Evolutionary conservation across 2,329 filamentous ascomycete genomes (phyloP).

Genomic region (Stachybotrys chlorohalonatus): DNA sequence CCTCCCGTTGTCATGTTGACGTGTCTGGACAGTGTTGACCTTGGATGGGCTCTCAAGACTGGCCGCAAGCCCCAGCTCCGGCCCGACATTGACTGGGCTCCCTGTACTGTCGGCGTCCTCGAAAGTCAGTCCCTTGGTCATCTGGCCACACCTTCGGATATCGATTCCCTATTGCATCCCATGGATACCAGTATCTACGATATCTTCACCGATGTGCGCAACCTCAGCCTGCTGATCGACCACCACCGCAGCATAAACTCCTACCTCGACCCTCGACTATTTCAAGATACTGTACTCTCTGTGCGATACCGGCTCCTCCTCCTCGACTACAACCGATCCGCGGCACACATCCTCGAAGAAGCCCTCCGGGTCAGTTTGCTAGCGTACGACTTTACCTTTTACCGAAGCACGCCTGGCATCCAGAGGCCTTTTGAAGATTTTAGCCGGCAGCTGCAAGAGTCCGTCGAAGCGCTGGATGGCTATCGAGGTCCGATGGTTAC

Average conservation of each 20-base stretch:
- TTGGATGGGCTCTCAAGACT: slow-evolving; percentile 15
- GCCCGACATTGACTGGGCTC: slow-evolving; percentile 9
- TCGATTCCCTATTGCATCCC: slow-evolving; percentile 5
- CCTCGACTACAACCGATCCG: slow-evolving; percentile 9
- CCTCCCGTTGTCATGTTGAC: background rate
- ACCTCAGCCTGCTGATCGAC: slow-evolving; percentile 17
- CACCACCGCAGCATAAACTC: slow-evolving; percentile 5
- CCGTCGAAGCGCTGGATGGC: background rate
- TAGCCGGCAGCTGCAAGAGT: slow-evolving; percentile 3
- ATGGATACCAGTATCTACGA: slow-evolving; percentile 14
- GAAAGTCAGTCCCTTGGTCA: background rate
- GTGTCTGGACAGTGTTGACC: slow-evolving; percentile 11
- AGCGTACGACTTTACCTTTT: slow-evolving; percentile 17
- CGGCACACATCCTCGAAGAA: slow-evolving; percentile 7
- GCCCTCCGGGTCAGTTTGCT: slow-evolving; percentile 17
- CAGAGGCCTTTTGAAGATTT: slow-evolving; percentile 9
- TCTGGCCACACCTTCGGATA: background rate
- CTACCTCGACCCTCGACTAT: slow-evolving; percentile 16
- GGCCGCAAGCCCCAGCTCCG: slow-evolving; percentile 14
- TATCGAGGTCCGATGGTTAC: background rate
- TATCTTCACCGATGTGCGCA: slow-evolving; percentile 17
- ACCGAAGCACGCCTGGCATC: slow-evolving; percentile 9
- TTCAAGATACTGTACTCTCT: slow-evolving; percentile 19
- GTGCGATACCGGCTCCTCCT: slow-evolving; percentile 19
- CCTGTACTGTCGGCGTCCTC: slow-evolving; percentile 3